These are phyloP conservation scores for Trichoderma asperelloides DNA, from an alignment of 495 filamentous ascomycete genomes.

Conservation along the genomic window DNA sequence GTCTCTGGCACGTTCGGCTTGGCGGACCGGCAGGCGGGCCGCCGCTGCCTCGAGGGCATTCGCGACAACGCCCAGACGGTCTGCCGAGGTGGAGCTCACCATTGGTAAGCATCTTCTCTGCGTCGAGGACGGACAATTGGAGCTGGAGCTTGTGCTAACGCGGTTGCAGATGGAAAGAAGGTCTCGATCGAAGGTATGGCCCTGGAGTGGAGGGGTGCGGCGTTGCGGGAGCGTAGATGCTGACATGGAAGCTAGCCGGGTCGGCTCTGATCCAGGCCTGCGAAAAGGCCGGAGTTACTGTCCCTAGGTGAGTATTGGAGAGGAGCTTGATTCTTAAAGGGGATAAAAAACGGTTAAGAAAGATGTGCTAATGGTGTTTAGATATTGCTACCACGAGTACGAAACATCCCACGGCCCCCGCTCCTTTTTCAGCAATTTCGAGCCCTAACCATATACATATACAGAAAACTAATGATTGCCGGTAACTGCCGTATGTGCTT, in stretches of 20 bases:
- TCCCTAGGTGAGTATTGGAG: constrained; percentile 59
- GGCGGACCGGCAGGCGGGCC: constrained; percentile 62
- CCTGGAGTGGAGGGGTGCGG: constrained; percentile 13
- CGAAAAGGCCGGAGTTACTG: constrained; percentile 88
- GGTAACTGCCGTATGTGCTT: constrained; percentile 99
- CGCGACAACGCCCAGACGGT: constrained; percentile 59
- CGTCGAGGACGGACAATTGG: constrained; percentile 12
- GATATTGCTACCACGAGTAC: constrained; percentile 99
- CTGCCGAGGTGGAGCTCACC: constrained; percentile 89
- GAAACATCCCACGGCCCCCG: constrained; percentile 17
- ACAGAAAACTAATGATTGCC: constrained; percentile 91
- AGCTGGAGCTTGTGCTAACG: constrained; percentile 20
- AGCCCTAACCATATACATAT: constrained; percentile 24
- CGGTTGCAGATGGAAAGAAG: constrained; percentile 79
- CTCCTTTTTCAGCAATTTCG: constrained; percentile 14
- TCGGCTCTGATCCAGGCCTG: constrained; percentile 97
- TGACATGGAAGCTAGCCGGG: constrained; percentile 49
- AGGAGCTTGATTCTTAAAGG: background rate
- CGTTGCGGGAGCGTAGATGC: constrained; percentile 12
- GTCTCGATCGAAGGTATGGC: constrained; percentile 83
- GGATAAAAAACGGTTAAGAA: background rate
- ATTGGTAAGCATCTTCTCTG: constrained; percentile 54
- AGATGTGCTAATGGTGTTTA: constrained; percentile 20
- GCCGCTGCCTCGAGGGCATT: constrained; percentile 61
- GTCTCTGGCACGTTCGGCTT: constrained; percentile 77